These are phyloP conservation scores for Torulaspora delbrueckii DNA, from an alignment of 805 yeast genomes.

Conservation along the genomic window DNA sequence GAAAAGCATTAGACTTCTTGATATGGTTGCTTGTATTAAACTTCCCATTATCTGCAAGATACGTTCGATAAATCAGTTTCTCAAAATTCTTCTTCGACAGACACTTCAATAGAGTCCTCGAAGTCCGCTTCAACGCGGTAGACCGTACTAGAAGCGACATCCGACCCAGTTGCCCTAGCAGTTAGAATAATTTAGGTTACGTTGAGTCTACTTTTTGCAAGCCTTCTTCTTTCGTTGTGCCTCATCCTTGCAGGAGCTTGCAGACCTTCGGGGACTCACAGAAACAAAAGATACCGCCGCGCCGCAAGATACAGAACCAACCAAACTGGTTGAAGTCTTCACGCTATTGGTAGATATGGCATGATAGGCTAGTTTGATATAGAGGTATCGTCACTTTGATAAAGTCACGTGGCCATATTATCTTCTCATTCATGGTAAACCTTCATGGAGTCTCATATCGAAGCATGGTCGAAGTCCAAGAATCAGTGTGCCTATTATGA, in stretches of 20 bases:
- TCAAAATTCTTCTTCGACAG: conserved; percentile 18
- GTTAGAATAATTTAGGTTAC: neutral
- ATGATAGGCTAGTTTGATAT: too few species aligned
- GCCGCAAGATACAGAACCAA: neutral
- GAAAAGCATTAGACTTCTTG: conserved; percentile 4
- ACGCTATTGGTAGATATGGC: too few species aligned
- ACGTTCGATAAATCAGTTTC: conserved; percentile 17
- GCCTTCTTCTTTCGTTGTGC: neutral
- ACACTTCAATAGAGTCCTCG: conserved; percentile 16
- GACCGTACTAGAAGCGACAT: conserved; percentile 17
- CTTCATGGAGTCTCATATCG: too few species aligned
- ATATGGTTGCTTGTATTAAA: conserved; percentile 1
- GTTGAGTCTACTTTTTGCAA: neutral
- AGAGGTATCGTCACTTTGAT: too few species aligned
- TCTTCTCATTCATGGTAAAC: too few species aligned
- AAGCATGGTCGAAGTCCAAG: too few species aligned
- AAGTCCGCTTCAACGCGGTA: conserved; percentile 15
- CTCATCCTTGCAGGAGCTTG: neutral
- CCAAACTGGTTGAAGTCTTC: neutral
- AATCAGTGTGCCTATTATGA: too few species aligned
- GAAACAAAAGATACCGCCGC: neutral
- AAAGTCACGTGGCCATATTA: too few species aligned
- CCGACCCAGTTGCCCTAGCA: neutral
- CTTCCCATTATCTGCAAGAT: conserved; percentile 6
- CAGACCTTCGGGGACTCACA: conserved; percentile 2